Conservation (phyloP, 2,329 filamentous ascomycete genomes). For the Aspergillus sp. region DNA sequence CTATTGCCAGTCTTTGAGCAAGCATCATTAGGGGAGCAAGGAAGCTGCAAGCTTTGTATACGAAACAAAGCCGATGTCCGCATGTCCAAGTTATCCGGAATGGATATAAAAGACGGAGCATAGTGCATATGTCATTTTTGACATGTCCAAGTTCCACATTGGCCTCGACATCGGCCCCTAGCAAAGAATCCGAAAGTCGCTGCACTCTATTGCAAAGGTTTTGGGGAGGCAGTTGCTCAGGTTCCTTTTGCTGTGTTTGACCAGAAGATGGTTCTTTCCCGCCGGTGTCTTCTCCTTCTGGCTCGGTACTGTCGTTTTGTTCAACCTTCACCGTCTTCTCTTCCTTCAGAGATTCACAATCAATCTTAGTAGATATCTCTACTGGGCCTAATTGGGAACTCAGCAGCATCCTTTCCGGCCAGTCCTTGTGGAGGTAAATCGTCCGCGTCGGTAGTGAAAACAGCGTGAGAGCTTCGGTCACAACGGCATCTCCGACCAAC, state of each 20-base stretch:
- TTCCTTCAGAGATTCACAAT: not conserved
- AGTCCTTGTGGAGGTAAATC: not conserved
- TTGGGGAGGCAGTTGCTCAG: not conserved
- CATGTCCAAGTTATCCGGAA: not conserved
- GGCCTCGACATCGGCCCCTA: not conserved
- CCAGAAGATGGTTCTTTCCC: not conserved
- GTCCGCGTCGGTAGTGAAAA: not conserved
- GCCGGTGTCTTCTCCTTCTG: not conserved
- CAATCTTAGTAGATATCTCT: not conserved
- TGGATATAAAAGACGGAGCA: not conserved
- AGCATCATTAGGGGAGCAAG: not conserved
- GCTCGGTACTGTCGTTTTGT: not conserved
- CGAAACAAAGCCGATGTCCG: not conserved
- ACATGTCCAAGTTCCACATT: not conserved
- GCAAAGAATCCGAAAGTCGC: not conserved
- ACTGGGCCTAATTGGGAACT: not conserved
- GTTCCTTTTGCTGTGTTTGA: not conserved
- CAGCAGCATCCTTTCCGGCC: not conserved
- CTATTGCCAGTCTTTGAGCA: too few species aligned
- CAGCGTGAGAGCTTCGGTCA: not conserved
- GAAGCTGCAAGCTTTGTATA: not conserved
- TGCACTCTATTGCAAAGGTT: not conserved
- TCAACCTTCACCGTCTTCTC: not conserved
- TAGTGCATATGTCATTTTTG: not conserved
- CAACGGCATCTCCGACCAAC: not conserved